Conservation (phyloP, 257 asterid genomes). For the Schizonepeta tenuifolia region DNA sequence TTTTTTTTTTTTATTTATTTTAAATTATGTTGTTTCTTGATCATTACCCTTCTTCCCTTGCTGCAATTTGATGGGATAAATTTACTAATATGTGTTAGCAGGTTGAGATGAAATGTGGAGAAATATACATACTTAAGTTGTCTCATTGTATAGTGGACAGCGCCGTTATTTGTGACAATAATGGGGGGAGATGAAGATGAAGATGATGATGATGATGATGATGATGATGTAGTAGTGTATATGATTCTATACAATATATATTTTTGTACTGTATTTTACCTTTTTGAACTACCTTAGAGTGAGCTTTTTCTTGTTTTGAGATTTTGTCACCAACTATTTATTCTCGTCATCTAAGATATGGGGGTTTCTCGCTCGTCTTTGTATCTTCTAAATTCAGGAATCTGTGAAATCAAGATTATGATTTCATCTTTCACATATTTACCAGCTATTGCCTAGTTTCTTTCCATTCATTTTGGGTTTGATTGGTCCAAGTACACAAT, state of each 20-base stretch:
- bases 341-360: background rate
- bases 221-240: slow-evolving; percentile 26
- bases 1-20: background rate
- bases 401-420: slow-evolving; percentile 19
- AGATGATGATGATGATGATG: background rate
- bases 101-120: slow-evolving; percentile 37
- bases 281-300: slow-evolving; percentile 8
- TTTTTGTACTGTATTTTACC: slow-evolving; percentile 21
- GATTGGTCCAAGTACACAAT: no score
- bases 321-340: slow-evolving; percentile 17
- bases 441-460: background rate
- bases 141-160: slow-evolving; percentile 37
- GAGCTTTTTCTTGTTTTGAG: background rate
- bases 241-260: slow-evolving; percentile 29
- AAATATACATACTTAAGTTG: slow-evolving; percentile 30
- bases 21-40: slow-evolving; percentile 31
- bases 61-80: slow-evolving; percentile 14
- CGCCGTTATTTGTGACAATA: slow-evolving; percentile 31
- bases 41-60: slow-evolving; percentile 25
- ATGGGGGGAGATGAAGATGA: slow-evolving; percentile 24
- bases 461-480: background rate
- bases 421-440: background rate
- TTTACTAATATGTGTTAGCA: slow-evolving; percentile 20
- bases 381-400: slow-evolving; percentile 9
- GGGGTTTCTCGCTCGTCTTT: background rate